Conservation (phyloP, 1,284 basidiomycete genomes). For the Kalmanozyma brasiliensis region DNA sequence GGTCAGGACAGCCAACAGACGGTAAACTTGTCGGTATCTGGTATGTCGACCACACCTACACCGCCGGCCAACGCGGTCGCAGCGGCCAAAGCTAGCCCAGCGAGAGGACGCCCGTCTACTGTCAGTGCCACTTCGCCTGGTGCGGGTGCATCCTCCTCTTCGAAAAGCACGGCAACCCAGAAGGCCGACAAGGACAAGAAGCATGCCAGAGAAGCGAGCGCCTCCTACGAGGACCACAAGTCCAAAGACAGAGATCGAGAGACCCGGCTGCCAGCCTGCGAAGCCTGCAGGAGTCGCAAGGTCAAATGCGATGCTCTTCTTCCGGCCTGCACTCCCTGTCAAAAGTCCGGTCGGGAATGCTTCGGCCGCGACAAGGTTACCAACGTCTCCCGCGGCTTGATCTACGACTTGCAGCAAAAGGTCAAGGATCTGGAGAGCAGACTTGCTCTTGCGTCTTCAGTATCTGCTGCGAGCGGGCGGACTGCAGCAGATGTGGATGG, state of each 20-base stretch:
- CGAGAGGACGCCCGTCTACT: background rate
- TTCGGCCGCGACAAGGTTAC: constrained; percentile 41
- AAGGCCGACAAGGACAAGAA: constrained; percentile 15
- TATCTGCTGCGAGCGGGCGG: background rate
- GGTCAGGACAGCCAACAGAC: constrained; percentile 1
- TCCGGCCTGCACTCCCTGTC: constrained; percentile 46
- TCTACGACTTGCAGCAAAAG: constrained; percentile 46
- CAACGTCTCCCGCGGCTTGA: constrained; percentile 39
- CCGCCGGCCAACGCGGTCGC: constrained; percentile 4
- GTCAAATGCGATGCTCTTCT: constrained; percentile 50
- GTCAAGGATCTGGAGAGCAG: constrained; percentile 41
- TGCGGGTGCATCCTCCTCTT: constrained; percentile 12
- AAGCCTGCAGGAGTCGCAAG: constrained; percentile 38
- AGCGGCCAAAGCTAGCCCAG: background rate
- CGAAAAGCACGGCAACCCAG: background rate
- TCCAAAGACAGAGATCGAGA: constrained; percentile 29
- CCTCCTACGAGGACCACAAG: constrained; percentile 21
- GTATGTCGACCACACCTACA: background rate
- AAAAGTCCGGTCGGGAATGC: constrained; percentile 38
- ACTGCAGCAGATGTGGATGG: background rate
- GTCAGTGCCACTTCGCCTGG: background rate
- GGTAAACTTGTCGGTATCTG: background rate
- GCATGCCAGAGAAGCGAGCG: constrained; percentile 8
- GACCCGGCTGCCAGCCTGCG: constrained; percentile 40
- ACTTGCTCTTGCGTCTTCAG: constrained; percentile 28